Evolutionary conservation across 2,329 filamentous ascomycete genomes (phyloP).

Genomic region (Penicillium rolfsii): DNA sequence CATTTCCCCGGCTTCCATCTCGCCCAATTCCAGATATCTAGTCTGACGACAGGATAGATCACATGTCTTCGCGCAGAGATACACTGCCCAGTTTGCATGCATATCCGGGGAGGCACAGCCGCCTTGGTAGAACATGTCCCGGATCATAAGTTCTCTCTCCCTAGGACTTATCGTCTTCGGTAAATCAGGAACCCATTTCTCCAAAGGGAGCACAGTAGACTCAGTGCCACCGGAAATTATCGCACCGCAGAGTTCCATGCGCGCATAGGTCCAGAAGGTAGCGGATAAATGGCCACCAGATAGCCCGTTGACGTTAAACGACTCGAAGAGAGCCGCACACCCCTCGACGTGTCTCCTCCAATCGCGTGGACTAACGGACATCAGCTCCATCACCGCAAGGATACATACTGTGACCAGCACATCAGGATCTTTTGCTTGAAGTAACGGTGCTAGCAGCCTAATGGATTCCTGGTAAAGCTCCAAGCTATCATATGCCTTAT

Average conservation of each 20-base stretch:
- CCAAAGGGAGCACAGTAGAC: conserved; percentile 53
- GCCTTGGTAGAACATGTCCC: conserved; percentile 27
- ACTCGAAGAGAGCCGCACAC: conserved; percentile 56
- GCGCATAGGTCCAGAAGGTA: conserved; percentile 60
- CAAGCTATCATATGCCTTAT: conserved; percentile 53
- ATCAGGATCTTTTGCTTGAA: conserved; percentile 52
- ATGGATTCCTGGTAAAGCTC: conserved; percentile 58
- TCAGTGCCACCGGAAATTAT: conserved; percentile 56
- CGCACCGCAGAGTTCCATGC: conserved; percentile 59
- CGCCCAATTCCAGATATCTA: conserved; percentile 51
- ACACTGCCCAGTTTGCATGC: conserved; percentile 63
- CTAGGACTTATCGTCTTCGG: conserved; percentile 39
- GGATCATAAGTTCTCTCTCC: conserved; percentile 28
- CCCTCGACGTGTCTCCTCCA: conserved; percentile 61
- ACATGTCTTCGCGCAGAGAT: conserved; percentile 56
- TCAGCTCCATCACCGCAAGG: conserved; percentile 57
- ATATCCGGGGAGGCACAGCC: conserved; percentile 49
- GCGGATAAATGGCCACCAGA: conserved; percentile 56
- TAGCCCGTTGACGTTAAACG: conserved; percentile 54
- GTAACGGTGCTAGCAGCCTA: conserved; percentile 49
- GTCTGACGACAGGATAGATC: conserved; percentile 55
- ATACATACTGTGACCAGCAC: conserved; percentile 58
- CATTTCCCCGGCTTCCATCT: conserved; percentile 51
- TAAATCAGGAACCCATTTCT: conserved; percentile 50
- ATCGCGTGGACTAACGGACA: conserved; percentile 51